Base-by-base conservation (phyloP, 2,329 filamentous ascomycete genomes). In the Microcyclospora tardicrescens region DNA sequence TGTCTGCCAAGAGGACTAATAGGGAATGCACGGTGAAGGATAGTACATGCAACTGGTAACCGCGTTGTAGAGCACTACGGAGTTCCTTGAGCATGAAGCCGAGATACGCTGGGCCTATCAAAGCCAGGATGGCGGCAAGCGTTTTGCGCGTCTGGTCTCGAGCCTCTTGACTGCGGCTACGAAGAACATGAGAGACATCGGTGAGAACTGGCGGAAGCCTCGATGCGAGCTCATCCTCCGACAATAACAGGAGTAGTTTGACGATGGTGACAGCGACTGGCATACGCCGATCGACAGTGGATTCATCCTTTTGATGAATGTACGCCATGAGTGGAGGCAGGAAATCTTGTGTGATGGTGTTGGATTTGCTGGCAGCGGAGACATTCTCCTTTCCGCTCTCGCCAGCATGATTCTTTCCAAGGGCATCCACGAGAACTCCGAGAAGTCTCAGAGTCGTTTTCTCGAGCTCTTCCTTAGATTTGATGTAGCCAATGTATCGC, bases 1-100 rank as follows among this genome's bases (percentile, higher is more conserved):
- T 69, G 9, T 84, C 79, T 10, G 81, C 76, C 8, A 80, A 76
- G 5, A 77, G 72, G 10, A 95, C 76, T 14, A 98, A 67, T 36
- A 98, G 84, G 0, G 86, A 84, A 62, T 98, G 91, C 57, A 98
- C 75, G 0, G 91, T 96, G 59, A 84, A 98, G 0, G 89, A 95
- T 16, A 98, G 68, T 9, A 98, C 86, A 58, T 98, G 91, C 30
- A 96, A 72, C 54, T 98, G 91, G 54, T 93, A 94, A 4, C 91
- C 91, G 52, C 79, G 75, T 34, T 79, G 79, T 10, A 98, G 69
- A 6, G 89, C 84, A 41, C 81, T 80, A 36, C 85, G 74, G 16
- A 98, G 67, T 57, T 96, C 87, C 55, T 87, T 93, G 41, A 98
- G 67, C n/a, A 98, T 79, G 58, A 96, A 96, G 2, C 83, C 82